These are phyloP conservation scores for Lentinula novae-zelandiae DNA, from an alignment of 1,284 basidiomycete genomes.

Conservation along the genomic window DNA sequence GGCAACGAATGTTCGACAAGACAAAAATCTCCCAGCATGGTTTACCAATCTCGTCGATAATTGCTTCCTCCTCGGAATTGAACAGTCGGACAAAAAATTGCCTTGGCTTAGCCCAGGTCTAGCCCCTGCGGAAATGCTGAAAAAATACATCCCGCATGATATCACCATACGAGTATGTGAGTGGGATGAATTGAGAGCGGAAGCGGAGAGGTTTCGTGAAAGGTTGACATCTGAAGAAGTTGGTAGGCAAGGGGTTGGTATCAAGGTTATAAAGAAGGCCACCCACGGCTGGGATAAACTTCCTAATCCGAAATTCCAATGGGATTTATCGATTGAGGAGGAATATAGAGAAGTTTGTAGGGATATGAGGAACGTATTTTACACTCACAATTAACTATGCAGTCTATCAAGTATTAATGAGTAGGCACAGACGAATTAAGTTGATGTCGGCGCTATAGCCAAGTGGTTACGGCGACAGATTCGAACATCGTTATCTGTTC, in stretches of 20 bases:
- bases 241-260: background rate
- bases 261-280: background rate
- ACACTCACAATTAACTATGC: background rate
- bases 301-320: background rate
- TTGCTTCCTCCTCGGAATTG: conserved; percentile 2
- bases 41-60: conserved; percentile 14
- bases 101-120: conserved; percentile 12
- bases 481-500: conserved; percentile 38
- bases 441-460: conserved; percentile 32
- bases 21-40: conserved; percentile 12
- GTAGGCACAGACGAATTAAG: conserved; percentile 5
- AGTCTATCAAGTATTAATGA: background rate
- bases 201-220: conserved; percentile 8
- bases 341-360: conserved; percentile 11
- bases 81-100: background rate
- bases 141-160: conserved; percentile 6
- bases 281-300: conserved; percentile 12
- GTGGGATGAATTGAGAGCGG: conserved; percentile 11
- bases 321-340: conserved; percentile 6
- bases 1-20: conserved; percentile 9
- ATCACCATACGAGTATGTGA: conserved; percentile 12
- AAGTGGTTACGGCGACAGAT: conserved; percentile 52
- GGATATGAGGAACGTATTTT: conserved; percentile 10
- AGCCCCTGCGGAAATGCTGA: conserved; percentile 13
- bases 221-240: background rate